Percentiles rank a stretch among this genome's conserved stretches.
These are phyloP conservation scores for Stagonosporopsis chrysanthemi DNA, from an alignment of 2,329 filamentous ascomycete genomes.

Conservation along the genomic window DNA sequence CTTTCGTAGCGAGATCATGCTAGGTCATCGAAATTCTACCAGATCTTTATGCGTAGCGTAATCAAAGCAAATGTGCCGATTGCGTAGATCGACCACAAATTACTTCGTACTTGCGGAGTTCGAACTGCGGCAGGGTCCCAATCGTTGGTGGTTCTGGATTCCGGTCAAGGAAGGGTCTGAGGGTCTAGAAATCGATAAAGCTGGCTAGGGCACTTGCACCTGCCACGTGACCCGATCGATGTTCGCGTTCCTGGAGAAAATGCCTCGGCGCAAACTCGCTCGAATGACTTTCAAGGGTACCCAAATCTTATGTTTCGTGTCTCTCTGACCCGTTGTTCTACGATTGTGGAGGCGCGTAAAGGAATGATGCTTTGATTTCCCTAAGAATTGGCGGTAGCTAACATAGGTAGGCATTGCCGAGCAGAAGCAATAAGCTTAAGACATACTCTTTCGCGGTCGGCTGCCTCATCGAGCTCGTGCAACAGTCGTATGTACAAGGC, in stretches of 20 bases:
- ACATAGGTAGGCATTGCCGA: slow-evolving; percentile 11
- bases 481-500: slow-evolving; percentile 44
- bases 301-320: neutral
- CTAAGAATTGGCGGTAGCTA: slow-evolving; percentile 23
- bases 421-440: slow-evolving; percentile 17
- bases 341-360: neutral
- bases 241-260: neutral
- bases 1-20: neutral
- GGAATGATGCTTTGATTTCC: slow-evolving; percentile 15
- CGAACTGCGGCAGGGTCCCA: slow-evolving; percentile 5
- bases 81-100: slow-evolving; percentile 8
- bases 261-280: neutral
- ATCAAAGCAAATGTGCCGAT: slow-evolving; percentile 4
- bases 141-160: slow-evolving; percentile 1
- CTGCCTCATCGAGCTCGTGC: slow-evolving; percentile 25
- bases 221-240: slow-evolving; percentile 1
- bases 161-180: neutral
- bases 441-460: slow-evolving; percentile 20
- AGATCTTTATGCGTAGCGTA: neutral
- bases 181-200: slow-evolving; percentile 1
- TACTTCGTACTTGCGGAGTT: neutral
- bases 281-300: neutral
- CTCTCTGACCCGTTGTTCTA: neutral
- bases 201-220: neutral
- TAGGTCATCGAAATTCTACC: neutral